Evolutionary conservation across 129 eudicot genomes (phyloP), one percentile per base, ranked within the genome.

Genomic region (Helianthus tuberosus): DNA sequence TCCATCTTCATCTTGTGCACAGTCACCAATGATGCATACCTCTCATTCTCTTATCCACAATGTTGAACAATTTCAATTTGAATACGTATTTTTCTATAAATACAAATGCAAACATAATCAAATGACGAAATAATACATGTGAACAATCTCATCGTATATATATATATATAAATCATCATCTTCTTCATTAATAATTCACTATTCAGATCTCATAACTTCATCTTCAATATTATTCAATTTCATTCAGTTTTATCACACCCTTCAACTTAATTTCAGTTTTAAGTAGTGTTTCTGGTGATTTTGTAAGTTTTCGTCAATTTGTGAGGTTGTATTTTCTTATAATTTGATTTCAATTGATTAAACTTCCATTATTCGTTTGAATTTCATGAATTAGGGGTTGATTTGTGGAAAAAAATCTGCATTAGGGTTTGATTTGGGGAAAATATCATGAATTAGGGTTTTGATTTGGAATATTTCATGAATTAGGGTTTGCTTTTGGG

Each of bases 11-110:
- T 76, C 75, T 46, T 60, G 35, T 75, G 80, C 80, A 76, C 75
- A 57, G 62, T 76, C 81, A 68, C 44, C 81, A 16, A 68, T 68
- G 80, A 68, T 11, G 50, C 68, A 10, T 66, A 47, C 75, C 11
- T 58, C 53, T 55, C 49, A 50, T 25, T 38, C 80, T 67, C 75
- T 76, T 68, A 68, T 76, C 80, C 80, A 58, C 25, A 76, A 76
- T 75, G 47, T 68, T 47, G 69, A 58, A 58, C 38, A 57, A 68
- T 32, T 68, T 35, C 41, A 8, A 9, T 62, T 76, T 58, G 52
- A 35, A 68, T 68, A 68, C 47, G 57, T 27, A n/a, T 54, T 47
- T 11, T 8, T 58, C 5, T 58, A 2, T 55, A 2, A 55, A 14
- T 32, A 32, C 36, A 32, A 66, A 58, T 72, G 25, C 55, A 14